A percentile compares a stretch with the other conserved stretches of the same genome.
phyloP scores from a whole-genome alignment of 805 yeast genomes.

The Saccharomycopsis selenospora region DNA sequence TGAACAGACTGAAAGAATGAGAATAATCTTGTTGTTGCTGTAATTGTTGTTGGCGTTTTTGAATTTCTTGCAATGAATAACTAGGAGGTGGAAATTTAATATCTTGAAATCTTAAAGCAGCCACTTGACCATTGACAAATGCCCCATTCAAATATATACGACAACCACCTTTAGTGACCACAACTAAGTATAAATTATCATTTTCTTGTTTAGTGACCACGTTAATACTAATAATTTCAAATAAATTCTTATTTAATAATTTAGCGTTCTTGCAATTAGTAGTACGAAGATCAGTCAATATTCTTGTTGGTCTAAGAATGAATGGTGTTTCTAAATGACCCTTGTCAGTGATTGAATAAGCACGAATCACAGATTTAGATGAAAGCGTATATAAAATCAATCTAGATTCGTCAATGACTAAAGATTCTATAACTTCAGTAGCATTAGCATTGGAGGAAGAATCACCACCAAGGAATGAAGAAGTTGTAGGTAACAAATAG shows the following conservation, averaged over 20 bases:
- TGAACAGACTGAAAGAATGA: constrained; percentile 25
- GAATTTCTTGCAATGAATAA: constrained; percentile 32
- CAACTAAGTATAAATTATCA: constrained; percentile 62
- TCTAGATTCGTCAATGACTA: constrained; percentile 72
- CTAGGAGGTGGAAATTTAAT: constrained; percentile 62
- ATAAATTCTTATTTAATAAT: constrained; percentile 45
- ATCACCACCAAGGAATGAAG: constrained; percentile 17
- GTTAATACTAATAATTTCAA: constrained; percentile 53
- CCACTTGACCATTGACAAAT: constrained; percentile 29
- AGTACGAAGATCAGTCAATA: constrained; percentile 35
- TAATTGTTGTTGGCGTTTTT: constrained; percentile 28
- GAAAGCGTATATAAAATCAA: constrained; percentile 75
- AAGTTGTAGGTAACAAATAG: constrained; percentile 40
- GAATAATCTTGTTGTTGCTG: constrained; percentile 35
- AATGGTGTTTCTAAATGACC: constrained; percentile 37
- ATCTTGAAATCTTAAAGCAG: constrained; percentile 39
- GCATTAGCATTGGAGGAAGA: constrained; percentile 4
- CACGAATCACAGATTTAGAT: constrained; percentile 71
- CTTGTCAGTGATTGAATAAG: constrained; percentile 44
- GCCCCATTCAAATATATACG: constrained; percentile 53
- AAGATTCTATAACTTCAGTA: constrained; percentile 55
- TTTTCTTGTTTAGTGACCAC: constrained; percentile 61
- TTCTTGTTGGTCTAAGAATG: constrained; percentile 31
- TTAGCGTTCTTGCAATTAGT: constrained; percentile 46
- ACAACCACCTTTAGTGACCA: constrained; percentile 77